Evolutionary conservation across 169 alveolate genomes (phyloP).

Genomic region (Plasmodium knowlesi): DNA sequence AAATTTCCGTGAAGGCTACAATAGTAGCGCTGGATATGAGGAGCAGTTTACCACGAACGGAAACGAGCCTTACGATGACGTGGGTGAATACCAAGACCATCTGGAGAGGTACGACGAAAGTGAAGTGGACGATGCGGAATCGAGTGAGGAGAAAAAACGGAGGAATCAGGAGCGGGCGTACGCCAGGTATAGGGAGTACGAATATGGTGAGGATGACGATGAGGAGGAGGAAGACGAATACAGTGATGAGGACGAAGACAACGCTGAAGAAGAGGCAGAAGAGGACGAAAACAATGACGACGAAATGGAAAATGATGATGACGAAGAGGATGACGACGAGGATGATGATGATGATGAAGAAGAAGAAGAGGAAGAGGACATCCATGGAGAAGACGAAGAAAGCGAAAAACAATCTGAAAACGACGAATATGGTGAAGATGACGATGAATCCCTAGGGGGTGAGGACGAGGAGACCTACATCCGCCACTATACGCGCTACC

Average conservation of each 20-base stretch:
- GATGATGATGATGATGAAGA: neutral
- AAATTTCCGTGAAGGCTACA: neutral
- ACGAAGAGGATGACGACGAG: neutral
- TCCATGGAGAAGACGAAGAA: neutral
- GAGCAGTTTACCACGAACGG: neutral
- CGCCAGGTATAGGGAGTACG: neutral
- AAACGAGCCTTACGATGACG: neutral
- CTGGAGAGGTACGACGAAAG: constrained; percentile 9
- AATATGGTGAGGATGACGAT: neutral
- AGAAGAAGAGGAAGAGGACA: neutral
- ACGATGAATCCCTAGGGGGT: neutral
- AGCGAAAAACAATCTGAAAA: neutral
- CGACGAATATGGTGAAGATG: neutral
- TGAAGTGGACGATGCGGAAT: neutral
- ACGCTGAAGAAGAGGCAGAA: neutral
- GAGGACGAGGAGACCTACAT: neutral
- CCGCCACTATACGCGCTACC: neutral
- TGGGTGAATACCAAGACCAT: neutral
- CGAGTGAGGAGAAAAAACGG: neutral
- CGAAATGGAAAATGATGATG: neutral
- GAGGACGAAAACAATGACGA: neutral
- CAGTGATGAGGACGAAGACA: neutral
- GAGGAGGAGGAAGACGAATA: neutral
- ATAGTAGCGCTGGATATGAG: neutral
- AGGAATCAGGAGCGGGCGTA: neutral